Evolutionary conservation across 192 early-diverging fungal species (phyloP).

Genomic region (Entrophospora sp.): DNA sequence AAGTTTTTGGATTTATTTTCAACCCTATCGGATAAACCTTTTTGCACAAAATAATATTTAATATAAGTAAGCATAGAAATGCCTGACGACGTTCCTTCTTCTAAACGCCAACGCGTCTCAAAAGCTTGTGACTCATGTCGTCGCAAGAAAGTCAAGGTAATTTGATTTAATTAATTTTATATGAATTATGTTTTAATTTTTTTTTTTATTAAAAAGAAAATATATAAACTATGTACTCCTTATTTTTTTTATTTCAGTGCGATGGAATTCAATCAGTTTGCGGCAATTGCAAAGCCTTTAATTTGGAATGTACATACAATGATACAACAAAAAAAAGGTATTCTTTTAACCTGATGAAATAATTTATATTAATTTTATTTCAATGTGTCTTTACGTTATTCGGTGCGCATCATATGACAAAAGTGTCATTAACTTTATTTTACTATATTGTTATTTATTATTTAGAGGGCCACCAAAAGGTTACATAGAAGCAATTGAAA

Average conservation of each 20-base stretch:
- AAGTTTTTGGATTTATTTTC: no score
- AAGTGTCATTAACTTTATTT: no score
- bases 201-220: background rate
- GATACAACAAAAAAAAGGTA: slow-evolving; percentile 38
- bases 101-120: slow-evolving; percentile 18
- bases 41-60: no score
- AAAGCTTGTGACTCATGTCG: slow-evolving; percentile 34
- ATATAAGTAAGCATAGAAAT: no score
- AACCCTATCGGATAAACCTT: no score
- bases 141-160: slow-evolving; percentile 33
- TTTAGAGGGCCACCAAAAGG: slow-evolving; percentile 71
- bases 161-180: background rate
- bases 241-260: slow-evolving; percentile 12
- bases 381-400: background rate
- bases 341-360: background rate
- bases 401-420: no score
- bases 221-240: no score
- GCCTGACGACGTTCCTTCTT: slow-evolving; percentile 3
- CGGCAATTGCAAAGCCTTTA: slow-evolving; percentile 37
- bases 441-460: background rate
- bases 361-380: background rate
- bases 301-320: slow-evolving; percentile 35
- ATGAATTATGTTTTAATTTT: background rate
- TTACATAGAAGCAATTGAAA: slow-evolving; percentile 78
- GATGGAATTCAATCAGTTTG: slow-evolving; percentile 35